Evolutionary conservation across 2,329 filamentous ascomycete genomes (phyloP).

Genomic region (Neofusicoccum cordaticola): DNA sequence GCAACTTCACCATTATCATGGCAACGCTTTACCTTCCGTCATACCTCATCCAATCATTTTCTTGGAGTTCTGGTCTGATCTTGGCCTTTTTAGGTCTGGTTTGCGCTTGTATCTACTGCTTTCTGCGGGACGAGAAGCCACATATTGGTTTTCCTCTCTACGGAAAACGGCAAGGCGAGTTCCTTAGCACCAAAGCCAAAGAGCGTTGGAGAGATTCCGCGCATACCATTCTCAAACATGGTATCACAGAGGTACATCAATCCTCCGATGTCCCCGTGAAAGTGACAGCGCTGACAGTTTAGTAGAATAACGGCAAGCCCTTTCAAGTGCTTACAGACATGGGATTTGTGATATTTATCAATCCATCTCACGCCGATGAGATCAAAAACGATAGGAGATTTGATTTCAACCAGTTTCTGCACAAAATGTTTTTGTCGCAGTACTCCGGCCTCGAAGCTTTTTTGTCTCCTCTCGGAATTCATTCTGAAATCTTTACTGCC

Average conservation of each 20-base stretch:
- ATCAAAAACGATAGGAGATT: not conserved
- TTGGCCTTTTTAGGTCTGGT: not conserved
- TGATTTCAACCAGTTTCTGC: not conserved
- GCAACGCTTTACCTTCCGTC: too few species aligned
- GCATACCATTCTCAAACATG: not conserved
- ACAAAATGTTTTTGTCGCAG: not conserved
- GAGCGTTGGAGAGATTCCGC: not conserved
- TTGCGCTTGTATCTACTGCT: not conserved
- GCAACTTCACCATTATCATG: too few species aligned
- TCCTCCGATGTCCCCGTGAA: too few species aligned
- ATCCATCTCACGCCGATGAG: not conserved
- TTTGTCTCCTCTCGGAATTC: not conserved
- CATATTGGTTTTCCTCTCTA: not conserved
- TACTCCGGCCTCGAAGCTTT: not conserved
- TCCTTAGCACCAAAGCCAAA: not conserved
- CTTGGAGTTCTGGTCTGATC: not conserved
- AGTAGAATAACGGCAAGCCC: not conserved
- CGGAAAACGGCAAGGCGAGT: not conserved
- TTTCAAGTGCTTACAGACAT: not conserved
- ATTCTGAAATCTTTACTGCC: not conserved
- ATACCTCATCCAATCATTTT: too few species aligned
- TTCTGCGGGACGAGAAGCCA: not conserved
- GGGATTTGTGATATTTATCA: not conserved
- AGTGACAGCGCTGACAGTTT: not conserved
- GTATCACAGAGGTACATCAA: not conserved